Conservation (phyloP, 2,329 filamentous ascomycete species). For the Colletotrichum euphorbiae region DNA sequence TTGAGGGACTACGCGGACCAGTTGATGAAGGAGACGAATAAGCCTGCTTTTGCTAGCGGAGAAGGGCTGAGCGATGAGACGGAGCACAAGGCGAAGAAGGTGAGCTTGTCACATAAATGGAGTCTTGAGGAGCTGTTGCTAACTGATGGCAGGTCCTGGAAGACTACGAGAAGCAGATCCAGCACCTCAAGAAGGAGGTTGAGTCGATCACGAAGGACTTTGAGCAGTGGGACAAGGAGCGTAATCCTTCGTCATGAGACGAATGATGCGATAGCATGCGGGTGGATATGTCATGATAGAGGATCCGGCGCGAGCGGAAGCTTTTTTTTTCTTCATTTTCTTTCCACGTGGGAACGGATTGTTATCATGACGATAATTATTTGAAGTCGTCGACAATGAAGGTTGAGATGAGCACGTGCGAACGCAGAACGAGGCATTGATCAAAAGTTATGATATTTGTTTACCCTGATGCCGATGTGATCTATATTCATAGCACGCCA, state of each 20-base stretch:
- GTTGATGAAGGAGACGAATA: constrained; percentile 79
- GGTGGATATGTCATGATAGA: constrained; percentile 14
- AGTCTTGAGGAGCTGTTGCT: not conserved
- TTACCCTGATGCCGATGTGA: constrained; percentile 10
- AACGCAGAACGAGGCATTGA: not conserved
- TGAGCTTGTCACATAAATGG: constrained; percentile 50
- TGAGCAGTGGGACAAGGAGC: constrained; percentile 65
- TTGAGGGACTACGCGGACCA: constrained; percentile 78
- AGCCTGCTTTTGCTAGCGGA: constrained; percentile 67
- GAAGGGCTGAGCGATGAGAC: constrained; percentile 76
- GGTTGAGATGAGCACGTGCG: not conserved
- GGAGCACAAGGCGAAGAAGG: constrained; percentile 80
- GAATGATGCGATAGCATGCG: not conserved
- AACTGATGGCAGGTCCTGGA: constrained; percentile 71
- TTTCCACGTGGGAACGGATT: not conserved
- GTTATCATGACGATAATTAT: not conserved
- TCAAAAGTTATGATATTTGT: constrained; percentile 29
- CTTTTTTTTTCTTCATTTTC: not conserved
- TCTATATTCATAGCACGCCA: constrained; percentile 26
- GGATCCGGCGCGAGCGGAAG: constrained; percentile 17
- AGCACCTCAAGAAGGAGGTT: constrained; percentile 79
- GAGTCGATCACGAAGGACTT: constrained; percentile 71
- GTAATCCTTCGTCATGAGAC: constrained; percentile 48
- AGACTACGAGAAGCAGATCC: constrained; percentile 84
- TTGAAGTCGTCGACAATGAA: not conserved